A percentile compares a stretch with the other conserved stretches of the same genome.
Evolutionary conservation across 768 basidiomycete genomes (phyloP).

Genomic region (Goffeauzyma gilvescens): DNA sequence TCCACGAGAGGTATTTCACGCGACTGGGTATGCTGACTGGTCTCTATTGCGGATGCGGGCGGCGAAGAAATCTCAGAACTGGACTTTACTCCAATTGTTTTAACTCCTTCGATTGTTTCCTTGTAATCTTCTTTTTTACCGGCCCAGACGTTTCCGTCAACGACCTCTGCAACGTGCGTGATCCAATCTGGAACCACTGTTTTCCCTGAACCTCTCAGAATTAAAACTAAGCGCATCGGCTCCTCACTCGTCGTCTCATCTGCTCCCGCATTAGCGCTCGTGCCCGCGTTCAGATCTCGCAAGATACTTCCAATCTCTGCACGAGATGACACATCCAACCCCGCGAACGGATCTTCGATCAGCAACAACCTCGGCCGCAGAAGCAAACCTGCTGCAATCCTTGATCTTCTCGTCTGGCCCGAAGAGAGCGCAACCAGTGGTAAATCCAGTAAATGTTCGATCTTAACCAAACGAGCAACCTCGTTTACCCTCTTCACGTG

Average conservation of each 20-base stretch:
- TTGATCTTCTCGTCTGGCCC: conserved; percentile 72
- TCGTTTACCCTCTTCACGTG: conserved; percentile 8
- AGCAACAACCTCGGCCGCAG: conserved; percentile 52
- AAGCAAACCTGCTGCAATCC: conserved; percentile 61
- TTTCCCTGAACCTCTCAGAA: conserved; percentile 19
- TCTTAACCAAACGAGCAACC: conserved; percentile 42
- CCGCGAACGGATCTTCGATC: conserved; percentile 61
- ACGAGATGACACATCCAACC: conserved; percentile 24
- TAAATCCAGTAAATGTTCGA: conserved; percentile 51
- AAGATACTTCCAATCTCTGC: conserved; percentile 22
- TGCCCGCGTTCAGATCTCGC: conserved; percentile 18
- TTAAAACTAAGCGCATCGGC: conserved; percentile 21
- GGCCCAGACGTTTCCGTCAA: conserved; percentile 36
- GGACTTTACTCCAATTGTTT: background rate
- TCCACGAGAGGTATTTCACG: conserved; percentile 41
- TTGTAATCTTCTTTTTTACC: conserved; percentile 40
- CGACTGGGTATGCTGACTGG: too few relatives aligned
- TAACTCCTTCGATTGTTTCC: conserved; percentile 7
- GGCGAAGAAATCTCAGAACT: too few relatives aligned
- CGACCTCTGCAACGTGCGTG: conserved; percentile 24
- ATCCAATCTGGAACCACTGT: conserved; percentile 27
- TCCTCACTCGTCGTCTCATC: conserved; percentile 9
- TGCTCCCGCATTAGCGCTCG: background rate
- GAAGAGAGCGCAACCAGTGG: conserved; percentile 73
- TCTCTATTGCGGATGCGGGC: too few relatives aligned